phyloP scores from a whole-genome alignment of 2,329 filamentous ascomycete genomes.

The Aspergillus sp. region DNA sequence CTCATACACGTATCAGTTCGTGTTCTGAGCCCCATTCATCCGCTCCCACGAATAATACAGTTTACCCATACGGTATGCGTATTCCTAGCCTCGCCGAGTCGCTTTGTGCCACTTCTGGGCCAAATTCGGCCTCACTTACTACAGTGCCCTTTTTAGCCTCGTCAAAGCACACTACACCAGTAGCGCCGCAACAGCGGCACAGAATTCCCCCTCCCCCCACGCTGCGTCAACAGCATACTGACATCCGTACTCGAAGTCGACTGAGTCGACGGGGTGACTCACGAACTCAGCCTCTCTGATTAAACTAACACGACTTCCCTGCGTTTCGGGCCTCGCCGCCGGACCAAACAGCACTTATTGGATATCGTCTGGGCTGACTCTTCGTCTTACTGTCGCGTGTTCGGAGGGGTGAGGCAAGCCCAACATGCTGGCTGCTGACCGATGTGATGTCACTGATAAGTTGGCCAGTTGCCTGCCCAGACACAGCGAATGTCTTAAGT shows the following conservation, averaged over 20 bases:
- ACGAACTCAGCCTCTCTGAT: neutral
- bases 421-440: neutral
- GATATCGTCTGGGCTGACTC: no score
- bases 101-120: neutral
- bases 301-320: neutral
- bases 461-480: neutral
- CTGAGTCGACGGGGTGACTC: neutral
- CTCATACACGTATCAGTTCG: neutral
- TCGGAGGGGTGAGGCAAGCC: neutral
- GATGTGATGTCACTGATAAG: neutral
- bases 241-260: no score
- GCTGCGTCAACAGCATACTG: neutral
- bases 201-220: neutral
- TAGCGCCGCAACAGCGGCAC: neutral
- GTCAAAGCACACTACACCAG: no score
- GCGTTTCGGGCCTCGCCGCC: neutral
- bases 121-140: neutral
- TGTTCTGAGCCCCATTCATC: neutral
- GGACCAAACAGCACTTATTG: neutral
- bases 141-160: no score
- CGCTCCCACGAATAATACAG: neutral
- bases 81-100: neutral
- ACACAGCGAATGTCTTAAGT: neutral
- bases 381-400: neutral
- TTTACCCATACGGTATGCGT: constrained; percentile 5